phyloP scores from a whole-genome alignment of 1,139 yeast species.

The Kodamaea sp. region DNA sequence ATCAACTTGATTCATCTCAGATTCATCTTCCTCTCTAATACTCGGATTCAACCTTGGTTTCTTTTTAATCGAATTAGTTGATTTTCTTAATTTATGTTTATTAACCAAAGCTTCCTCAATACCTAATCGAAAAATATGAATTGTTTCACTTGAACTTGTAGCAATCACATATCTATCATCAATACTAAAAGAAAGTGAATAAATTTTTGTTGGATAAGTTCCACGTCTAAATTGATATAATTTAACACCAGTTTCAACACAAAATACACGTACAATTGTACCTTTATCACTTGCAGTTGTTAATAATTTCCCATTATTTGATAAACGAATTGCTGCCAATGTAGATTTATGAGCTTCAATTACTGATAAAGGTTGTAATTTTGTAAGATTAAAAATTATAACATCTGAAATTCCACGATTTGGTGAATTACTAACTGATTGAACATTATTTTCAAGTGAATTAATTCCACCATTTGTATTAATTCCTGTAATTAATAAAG shows the following conservation, averaged over 20 bases:
- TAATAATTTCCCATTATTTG: slow-evolving; percentile 73
- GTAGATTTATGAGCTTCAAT: slow-evolving; percentile 92
- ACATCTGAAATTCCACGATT: slow-evolving; percentile 75
- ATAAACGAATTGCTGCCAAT: slow-evolving; percentile 73
- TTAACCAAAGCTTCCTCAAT: slow-evolving; percentile 52
- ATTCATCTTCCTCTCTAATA: slow-evolving; percentile 31
- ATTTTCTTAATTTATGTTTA: slow-evolving; percentile 34
- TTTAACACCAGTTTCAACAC: slow-evolving; percentile 79
- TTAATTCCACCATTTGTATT: slow-evolving; percentile 47
- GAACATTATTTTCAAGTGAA: slow-evolving; percentile 39
- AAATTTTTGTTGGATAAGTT: slow-evolving; percentile 87
- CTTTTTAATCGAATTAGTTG: slow-evolving; percentile 9
- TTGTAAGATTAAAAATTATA: slow-evolving; percentile 71
- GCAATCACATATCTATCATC: slow-evolving; percentile 77
- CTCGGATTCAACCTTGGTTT: slow-evolving; percentile 22
- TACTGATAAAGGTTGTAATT: slow-evolving; percentile 81
- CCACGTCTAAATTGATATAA: slow-evolving; percentile 91
- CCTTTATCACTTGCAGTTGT: slow-evolving; percentile 98
- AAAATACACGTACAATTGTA: slow-evolving; percentile 83
- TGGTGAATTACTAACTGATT: slow-evolving; percentile 44
- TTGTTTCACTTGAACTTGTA: slow-evolving; percentile 88
- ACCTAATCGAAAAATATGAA: slow-evolving; percentile 79
- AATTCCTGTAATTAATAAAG: slow-evolving; percentile 40
- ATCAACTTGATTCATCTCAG: slow-evolving; percentile 4
- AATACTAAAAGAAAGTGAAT: slow-evolving; percentile 73